Evolutionary conservation across 345 rosid species (phyloP), one percentile per base, ranked within the genome.

Genomic region (Euclidium syriacum): DNA sequence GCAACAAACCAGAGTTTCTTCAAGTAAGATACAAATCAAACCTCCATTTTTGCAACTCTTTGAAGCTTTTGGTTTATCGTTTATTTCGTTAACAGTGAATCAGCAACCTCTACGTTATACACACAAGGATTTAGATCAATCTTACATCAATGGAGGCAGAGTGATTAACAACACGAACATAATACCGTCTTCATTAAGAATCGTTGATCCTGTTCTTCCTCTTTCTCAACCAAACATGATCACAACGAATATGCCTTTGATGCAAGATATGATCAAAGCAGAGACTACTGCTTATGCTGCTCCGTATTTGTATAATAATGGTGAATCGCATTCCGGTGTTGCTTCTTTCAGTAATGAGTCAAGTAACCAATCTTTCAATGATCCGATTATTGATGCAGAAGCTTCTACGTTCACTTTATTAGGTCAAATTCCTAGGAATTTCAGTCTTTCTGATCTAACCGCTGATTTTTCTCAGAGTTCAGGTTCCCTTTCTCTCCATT

Each of bases 371-470:
- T 75, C 88, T 53, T 59, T 85, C 70, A 79, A 79, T 51, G 95
- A 87, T 62, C 30, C 89, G 35, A 71, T 79, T 58, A 55, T 81
- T 65, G 95, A 92, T 71, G 79, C 87, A 26, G 94, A 85, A 58
- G 55, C 72, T 49, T 73, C 91, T 62, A 70, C 94, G 16, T 82
- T 78, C 70, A 95, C 94, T 60, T 75, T 78, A 61, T 61, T 87
- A 74, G 78, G 83, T 69, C 85, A 78, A 62, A 77, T 92, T 42
- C 91, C 97, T 70, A 80, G 83, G 57, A 82, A 56, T 77, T 86
- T 92, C 80, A 89, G 97, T 77, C 84, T 89, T 11, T 85, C 95
- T 34, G 97, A 92, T 82, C 78, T 89, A 54, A 73, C 95, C 1
- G 90, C 89, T 9, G 90, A 81, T 65, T 88, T 83, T 76, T 64